Evolutionary conservation across 2,329 filamentous ascomycete genomes (phyloP), one percentile per base, ranked within the genome.

Genomic region (Fusarium musae): DNA sequence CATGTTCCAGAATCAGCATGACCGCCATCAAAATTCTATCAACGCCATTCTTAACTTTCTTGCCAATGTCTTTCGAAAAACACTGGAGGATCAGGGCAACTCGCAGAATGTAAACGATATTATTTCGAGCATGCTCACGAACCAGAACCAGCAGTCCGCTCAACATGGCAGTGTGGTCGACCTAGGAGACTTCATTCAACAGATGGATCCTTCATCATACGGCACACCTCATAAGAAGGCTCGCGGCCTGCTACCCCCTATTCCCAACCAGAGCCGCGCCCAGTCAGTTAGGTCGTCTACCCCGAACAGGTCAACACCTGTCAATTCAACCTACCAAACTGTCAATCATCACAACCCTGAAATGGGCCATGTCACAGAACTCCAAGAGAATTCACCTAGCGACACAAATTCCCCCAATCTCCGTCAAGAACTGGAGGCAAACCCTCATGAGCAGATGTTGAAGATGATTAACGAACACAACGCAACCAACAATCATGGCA

Each of bases 21-120:
- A 96, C 76, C 92, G 96, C n/a, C 96, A 99, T 79, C 96, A 99
- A 80, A 97, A 96, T 80, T 98, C 96, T 1, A 98, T 99, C 83
- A 98, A 98, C 79, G 96, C 96, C n/a, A 98, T 99, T 70, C 88
- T 99, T 46, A 97, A 95, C 56, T 98, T 99, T 82, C 88, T 99
- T 26, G 96, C 96, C 50, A 98, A 97, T 17, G 96, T 99, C 46
- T 99, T 98, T 83, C 93, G 97, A 72, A 93, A 97, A 78, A 97
- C 94, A 72, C 84, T 99, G 56, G 95, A 98, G 80, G 94, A 95
- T 40, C 93, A 96, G 76, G 91, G 91, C 37, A 89, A 89, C 23
- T 87, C 90, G 3, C 90, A 93, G 78, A 96, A 93, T 68, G 89
- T 98, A 46, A 91, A 93, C 63, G 95, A 97, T 75, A 92, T 97